Conservation (phyloP, 1,284 basidiomycete species). For the Cutaneotrichosporon cavernicola region DNA sequence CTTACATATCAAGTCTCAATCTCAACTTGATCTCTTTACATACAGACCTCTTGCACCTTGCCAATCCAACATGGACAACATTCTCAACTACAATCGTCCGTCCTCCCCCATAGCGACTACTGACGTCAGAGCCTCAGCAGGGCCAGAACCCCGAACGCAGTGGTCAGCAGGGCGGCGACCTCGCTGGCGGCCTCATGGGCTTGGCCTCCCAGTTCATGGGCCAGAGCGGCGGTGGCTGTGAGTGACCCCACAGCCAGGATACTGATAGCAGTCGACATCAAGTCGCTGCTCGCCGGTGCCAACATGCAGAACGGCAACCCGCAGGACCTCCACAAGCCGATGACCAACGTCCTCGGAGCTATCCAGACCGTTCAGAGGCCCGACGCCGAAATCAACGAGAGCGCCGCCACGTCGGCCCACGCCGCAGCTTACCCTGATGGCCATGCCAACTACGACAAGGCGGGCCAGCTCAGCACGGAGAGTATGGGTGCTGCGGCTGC, state of each 20-base stretch:
- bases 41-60: neutral
- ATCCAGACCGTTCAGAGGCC: slow-evolving; percentile 40
- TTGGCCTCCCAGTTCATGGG: slow-evolving; percentile 14
- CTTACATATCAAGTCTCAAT: neutral
- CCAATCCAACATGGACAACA: neutral
- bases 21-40: neutral
- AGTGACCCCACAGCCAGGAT: slow-evolving; percentile 1
- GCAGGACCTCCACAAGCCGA: slow-evolving; percentile 40
- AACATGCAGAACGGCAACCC: slow-evolving; percentile 46
- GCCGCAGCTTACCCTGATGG: slow-evolving; percentile 59
- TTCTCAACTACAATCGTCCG: neutral
- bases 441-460: slow-evolving; percentile 43
- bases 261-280: slow-evolving; percentile 42
- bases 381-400: slow-evolving; percentile 57
- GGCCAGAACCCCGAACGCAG: slow-evolving; percentile 8
- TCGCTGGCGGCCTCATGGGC: slow-evolving; percentile 16
- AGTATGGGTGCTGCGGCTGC: slow-evolving; percentile 70
- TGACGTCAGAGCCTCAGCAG: neutral
- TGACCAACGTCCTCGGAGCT: slow-evolving; percentile 36
- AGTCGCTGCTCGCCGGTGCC: slow-evolving; percentile 42
- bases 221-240: slow-evolving; percentile 9
- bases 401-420: slow-evolving; percentile 60
- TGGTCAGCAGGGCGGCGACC: slow-evolving; percentile 1
- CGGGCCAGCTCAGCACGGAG: slow-evolving; percentile 58
- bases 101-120: neutral